Evolutionary conservation across 2,329 filamentous ascomycete species (phyloP), one percentile per base, ranked within the genome.

Genomic region (Sphaerostilbella broomeana): DNA sequence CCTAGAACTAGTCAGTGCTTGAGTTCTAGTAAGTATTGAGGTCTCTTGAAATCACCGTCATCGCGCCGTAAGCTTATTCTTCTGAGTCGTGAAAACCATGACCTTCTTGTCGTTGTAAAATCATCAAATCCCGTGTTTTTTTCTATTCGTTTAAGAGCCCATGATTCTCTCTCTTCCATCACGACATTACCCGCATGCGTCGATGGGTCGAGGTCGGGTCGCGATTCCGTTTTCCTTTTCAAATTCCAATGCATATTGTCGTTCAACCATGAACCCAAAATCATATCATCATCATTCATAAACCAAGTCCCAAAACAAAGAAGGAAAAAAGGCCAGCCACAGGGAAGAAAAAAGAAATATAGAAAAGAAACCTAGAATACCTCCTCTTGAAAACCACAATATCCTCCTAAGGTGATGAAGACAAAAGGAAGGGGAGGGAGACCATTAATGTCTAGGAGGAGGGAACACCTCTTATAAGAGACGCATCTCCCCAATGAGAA

Each of bases 141-240:
- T 6, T 5, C 18, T n/a, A 16, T 16, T 5, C 28, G 15, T 17
- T 13, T 10, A 13, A 30, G n/a, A 15, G 28, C n/a, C 28, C 28
- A 30, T 17, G 28, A 30, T 16, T 30, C n/a, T 10, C 28, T 13
- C 7, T 4, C 12, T 5, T 34, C 17, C 24, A 22, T 24, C 22
- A 9, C 10, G 20, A 2, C 24, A 17, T 11, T 37, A 6, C n/a
- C n/a, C n/a, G 19, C 15, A 6, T 33, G 33, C 11, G 32, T 37
- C 9, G 33, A 25, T 17, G 28, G 33, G 17, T 42, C 40, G 6
- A 38, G 34, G 9, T 37, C 34, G 12, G 34, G 3, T 24, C 29
- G 27, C 2, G 34, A 33, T 16, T 35, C 18, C 40, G 15, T 28
- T 19, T 4, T 13, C 35, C 17, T 12, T 12, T 27, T 7, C 9